Base-by-base conservation (phyloP, 2,329 filamentous ascomycete species). In the Cordyceps farinosa region DNA sequence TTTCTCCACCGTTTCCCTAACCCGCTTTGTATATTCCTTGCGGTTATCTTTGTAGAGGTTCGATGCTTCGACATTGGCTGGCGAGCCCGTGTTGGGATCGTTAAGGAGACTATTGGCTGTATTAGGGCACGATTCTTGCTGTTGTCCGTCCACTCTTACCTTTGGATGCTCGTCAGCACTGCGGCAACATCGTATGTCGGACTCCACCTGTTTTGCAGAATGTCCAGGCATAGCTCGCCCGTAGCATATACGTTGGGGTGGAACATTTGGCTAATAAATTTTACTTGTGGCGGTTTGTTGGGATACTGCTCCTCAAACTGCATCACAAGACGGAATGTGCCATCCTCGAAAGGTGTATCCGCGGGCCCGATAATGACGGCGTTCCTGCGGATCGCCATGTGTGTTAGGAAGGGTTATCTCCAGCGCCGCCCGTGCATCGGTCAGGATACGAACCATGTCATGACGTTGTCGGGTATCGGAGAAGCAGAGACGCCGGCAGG, bases 181-280 rank as follows among this genome's bases (percentile, higher is more conserved):
- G 95, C 95, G 10, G 95, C 95, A 45, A 99, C 95, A 77, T 99
- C 95, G 76, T 99, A 99, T 10, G 95, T 98, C 17, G 95, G 95
- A 75, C 94, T 98, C 95, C 95, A 99, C 69, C 95, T 84, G 74
- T 99, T 99, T 78, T 99, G 95, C 64, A 99, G 78, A 69, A 99
- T 99, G 74, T 99, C 95, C 68, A 99, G 80, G 74, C 95, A 99
- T 57, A 99, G 84, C 80, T 99, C 95, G 66, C 95, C 95, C 0
- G 93, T 98, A 60, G 91, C 93, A 75, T 99, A 99, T 63, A 99
- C 95, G 73, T 99, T 99, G 22, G 95, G 95, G 72, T 99, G 95
- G 77, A 99, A 99, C 95, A 99, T 99, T 76, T 95, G 88, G 77
- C 91, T 96, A 75, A 99, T 96, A 76, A 99, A 99, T 75, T 98